Evolutionary conservation across 2,329 filamentous ascomycete genomes (phyloP).

Genomic region (Grosmannia huntii): DNA sequence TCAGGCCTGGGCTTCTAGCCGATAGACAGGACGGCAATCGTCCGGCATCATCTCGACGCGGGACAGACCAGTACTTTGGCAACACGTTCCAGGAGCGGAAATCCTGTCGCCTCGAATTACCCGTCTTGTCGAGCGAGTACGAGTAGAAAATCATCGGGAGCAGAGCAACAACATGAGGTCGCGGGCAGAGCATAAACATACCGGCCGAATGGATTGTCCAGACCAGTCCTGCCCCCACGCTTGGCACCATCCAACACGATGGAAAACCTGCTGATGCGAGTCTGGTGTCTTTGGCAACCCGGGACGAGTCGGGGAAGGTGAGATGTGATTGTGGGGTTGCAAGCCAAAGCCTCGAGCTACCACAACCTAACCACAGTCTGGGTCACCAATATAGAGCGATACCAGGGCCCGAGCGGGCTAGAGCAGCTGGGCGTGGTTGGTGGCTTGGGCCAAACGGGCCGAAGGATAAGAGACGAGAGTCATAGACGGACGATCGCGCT

Average conservation of each 20-base stretch:
- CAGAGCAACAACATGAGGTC: neutral
- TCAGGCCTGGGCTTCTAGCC: too few relatives aligned
- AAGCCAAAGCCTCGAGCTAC: neutral
- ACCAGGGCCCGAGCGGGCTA: neutral
- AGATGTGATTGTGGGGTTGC: neutral
- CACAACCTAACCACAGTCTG: neutral
- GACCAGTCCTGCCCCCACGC: neutral
- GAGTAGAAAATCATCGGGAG: neutral
- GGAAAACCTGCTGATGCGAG: neutral
- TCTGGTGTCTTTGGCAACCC: neutral
- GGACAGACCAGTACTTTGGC: neutral
- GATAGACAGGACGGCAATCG: neutral
- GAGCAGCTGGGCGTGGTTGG: neutral
- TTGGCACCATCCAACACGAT: neutral
- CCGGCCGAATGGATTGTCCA: neutral
- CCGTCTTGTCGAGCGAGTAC: neutral
- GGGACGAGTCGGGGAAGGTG: neutral
- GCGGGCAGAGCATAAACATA: neutral
- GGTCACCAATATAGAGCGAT: neutral
- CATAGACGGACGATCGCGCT: neutral
- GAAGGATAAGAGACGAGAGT: neutral
- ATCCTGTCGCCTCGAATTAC: neutral
- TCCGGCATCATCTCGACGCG: neutral
- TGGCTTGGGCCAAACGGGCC: neutral
- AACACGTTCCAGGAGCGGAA: too few relatives aligned